Base-by-base conservation (phyloP, 202 grass and related monocot genomes). In the Zizania palustris region DNA sequence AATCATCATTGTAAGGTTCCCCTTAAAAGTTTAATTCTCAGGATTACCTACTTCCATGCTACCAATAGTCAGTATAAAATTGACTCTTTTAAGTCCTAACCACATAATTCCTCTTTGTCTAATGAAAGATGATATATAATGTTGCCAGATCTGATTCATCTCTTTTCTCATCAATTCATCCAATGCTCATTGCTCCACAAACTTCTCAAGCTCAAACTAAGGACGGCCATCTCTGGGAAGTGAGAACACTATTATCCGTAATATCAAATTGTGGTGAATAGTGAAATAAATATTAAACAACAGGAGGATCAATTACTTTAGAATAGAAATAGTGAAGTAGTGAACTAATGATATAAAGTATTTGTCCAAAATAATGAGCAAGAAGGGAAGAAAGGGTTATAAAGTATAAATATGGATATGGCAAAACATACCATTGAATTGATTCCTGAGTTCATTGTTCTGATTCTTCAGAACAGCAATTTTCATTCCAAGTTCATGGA, bases 401-500 rank as follows among this genome's bases (percentile, higher is more conserved):
- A 73, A 74, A 19, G 44, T 74, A 15, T 21, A 74, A n/a, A 74
- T 18, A 76, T 13, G 3, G 61, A 59, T 66, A 55, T 49, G 40
- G 65, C 38, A 84, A 13, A 62, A 53, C 51, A 38, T 73, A 99
- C 96, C 90, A 72, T 99, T 78, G 6, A 99, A 96, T 65, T 99
- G 96, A 79, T 83, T 99, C 72, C 96, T 89, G 50, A 96, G 87
- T 65, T 99, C 89, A 48, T 82, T 78, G 80, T 96, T 99, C 75
- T 95, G 96, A 66, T 89, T 89, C 74, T 96, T 99, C 44, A 99
- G 81, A 67, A 99, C 85, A 37, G 88, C 85, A 79, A 99, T 96
- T 89, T 99, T 96, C 96, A 99, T 99, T 73, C 92, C 96, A 81
- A 99, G 85, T 83, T 99, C 96, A 87, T 99, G 96, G 67, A 99